Evolutionary conservation across 257 asterid species (phyloP).

Genomic region (Eucommia ulmoides): DNA sequence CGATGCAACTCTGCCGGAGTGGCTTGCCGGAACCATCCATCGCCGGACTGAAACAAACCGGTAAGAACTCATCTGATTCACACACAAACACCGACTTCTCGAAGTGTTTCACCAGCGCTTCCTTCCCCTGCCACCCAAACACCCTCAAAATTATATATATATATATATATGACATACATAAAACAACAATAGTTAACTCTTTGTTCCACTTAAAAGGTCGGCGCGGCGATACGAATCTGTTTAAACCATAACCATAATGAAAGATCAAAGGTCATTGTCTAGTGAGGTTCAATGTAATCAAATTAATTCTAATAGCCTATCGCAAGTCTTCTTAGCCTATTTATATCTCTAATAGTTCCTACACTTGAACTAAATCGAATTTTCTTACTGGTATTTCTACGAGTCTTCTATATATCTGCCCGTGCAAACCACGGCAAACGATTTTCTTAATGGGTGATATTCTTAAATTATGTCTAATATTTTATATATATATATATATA

Average conservation of each 20-base stretch:
- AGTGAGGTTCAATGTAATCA: too few relatives aligned
- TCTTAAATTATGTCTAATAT: neutral
- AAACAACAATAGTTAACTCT: neutral
- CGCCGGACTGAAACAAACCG: conserved; percentile 35
- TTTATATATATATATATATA: neutral
- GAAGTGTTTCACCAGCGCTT: conserved; percentile 23
- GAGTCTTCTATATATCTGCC: too few relatives aligned
- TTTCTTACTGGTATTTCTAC: too few relatives aligned
- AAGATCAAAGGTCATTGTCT: too few relatives aligned
- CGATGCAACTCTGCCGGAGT: conserved; percentile 21
- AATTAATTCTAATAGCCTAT: too few relatives aligned
- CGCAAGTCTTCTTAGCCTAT: too few relatives aligned
- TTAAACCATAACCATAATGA: too few relatives aligned
- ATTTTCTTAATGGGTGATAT: neutral
- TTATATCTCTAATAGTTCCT: too few relatives aligned
- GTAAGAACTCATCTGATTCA: conserved; percentile 35
- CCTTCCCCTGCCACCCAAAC: conserved; percentile 39
- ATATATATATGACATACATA: neutral
- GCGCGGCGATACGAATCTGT: too few relatives aligned
- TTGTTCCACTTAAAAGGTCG: neutral
- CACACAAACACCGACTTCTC: conserved; percentile 26
- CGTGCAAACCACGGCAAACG: too few relatives aligned
- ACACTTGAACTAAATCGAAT: too few relatives aligned
- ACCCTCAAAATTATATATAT: neutral
- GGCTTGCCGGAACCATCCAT: conserved; percentile 44